Conservation (phyloP, 1,139 yeast species). For the Ogataea hybrid region DNA sequence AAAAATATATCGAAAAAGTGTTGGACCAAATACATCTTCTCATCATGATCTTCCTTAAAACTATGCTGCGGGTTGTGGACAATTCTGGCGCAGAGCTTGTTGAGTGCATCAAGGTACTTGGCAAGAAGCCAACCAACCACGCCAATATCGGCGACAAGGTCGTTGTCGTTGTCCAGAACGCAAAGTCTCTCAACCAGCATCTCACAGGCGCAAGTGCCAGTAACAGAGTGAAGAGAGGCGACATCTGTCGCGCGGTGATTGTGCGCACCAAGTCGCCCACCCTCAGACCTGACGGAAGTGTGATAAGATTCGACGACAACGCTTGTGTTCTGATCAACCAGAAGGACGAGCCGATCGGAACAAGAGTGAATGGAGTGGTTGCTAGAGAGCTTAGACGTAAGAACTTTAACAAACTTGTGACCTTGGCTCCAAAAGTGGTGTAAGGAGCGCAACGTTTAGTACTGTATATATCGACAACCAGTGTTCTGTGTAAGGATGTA, state of each 20-base stretch:
- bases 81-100: slow-evolving; percentile 92
- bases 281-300: slow-evolving; percentile 84
- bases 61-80: slow-evolving; percentile 87
- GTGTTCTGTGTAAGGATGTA: slow-evolving; percentile 7
- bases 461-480: slow-evolving; percentile 4
- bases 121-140: slow-evolving; percentile 81
- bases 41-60: slow-evolving; percentile 78
- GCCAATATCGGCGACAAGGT: slow-evolving; percentile 90
- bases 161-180: slow-evolving; percentile 93
- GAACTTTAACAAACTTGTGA: slow-evolving; percentile 81
- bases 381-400: slow-evolving; percentile 87
- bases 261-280: slow-evolving; percentile 90
- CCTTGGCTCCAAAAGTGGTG: slow-evolving; percentile 87
- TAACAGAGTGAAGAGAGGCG: slow-evolving; percentile 91
- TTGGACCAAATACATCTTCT: not conserved
- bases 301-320: slow-evolving; percentile 87
- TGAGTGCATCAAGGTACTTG: slow-evolving; percentile 92
- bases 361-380: slow-evolving; percentile 88
- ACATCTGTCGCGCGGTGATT: slow-evolving; percentile 91
- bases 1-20: slow-evolving; percentile 1
- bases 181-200: slow-evolving; percentile 65
- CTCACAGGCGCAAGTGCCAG: slow-evolving; percentile 63
- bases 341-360: slow-evolving; percentile 87
- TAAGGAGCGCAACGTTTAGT: slow-evolving; percentile 28
- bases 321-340: slow-evolving; percentile 95